A percentile compares a stretch with the other conserved stretches of the same genome.
Evolutionary conservation across 345 rosid genomes (phyloP).

Genomic region (Viola odorata): DNA sequence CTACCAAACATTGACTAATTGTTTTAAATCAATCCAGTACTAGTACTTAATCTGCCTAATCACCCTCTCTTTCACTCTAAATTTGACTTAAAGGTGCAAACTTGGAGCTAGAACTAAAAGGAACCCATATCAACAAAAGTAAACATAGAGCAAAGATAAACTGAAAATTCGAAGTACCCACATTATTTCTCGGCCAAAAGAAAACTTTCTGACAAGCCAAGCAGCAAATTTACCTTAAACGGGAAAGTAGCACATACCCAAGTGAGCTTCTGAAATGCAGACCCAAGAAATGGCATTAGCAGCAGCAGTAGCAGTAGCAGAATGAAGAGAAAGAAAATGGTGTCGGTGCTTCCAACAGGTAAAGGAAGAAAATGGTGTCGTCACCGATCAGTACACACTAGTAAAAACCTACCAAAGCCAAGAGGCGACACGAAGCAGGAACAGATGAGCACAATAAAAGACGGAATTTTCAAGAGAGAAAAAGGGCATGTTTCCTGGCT

Average conservation of each 20-base stretch:
- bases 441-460: not conserved
- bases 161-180: not conserved
- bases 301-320: slow-evolving; percentile 6
- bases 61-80: not conserved
- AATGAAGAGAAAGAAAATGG: slow-evolving; percentile 7
- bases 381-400: slow-evolving; percentile 1
- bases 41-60: not conserved
- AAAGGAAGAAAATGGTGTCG: slow-evolving; percentile 26
- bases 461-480: not conserved
- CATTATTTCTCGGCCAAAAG: not conserved
- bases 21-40: not conserved
- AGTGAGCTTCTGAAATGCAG: slow-evolving; percentile 20
- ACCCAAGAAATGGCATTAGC: slow-evolving; percentile 7
- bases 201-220: slow-evolving; percentile 13
- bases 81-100: slow-evolving; percentile 6
- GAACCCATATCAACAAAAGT: not conserved
- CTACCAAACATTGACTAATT: slow-evolving; percentile 12
- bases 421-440: slow-evolving; percentile 14
- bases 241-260: slow-evolving; percentile 15
- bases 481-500: slow-evolving; percentile 7
- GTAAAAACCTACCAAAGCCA: not conserved
- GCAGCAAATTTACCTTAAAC: slow-evolving; percentile 9
- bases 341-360: slow-evolving; percentile 39
- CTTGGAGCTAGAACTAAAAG: not conserved
- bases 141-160: not conserved